phyloP scores from a whole-genome alignment of 2,329 filamentous ascomycete species.

The Pseudogymnoascus sp. region DNA sequence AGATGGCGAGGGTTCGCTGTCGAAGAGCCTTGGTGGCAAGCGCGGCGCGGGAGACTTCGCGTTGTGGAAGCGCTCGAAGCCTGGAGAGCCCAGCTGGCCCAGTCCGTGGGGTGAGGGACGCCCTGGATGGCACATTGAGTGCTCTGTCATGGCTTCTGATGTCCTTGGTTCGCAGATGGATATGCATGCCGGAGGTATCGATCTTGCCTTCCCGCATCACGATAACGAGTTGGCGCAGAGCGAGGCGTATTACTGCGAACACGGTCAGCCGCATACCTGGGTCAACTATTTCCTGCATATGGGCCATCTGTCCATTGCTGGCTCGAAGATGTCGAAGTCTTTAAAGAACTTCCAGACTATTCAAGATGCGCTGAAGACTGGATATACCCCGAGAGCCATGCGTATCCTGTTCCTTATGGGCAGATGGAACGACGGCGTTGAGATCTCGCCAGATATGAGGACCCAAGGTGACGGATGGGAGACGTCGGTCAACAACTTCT shows the following conservation, averaged over 20 bases:
- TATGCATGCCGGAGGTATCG: conserved; percentile 86
- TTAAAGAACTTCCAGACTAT: conserved; percentile 96
- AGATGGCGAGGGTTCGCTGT: conserved; percentile 81
- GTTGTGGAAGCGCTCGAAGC: conserved; percentile 86
- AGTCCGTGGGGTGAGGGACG: conserved; percentile 81
- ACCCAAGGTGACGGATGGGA: conserved; percentile 72
- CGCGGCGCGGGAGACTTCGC: conserved; percentile 77
- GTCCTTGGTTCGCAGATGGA: conserved; percentile 80
- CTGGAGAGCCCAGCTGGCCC: conserved; percentile 83
- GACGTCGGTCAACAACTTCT: conserved; percentile 62
- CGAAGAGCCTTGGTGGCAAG: conserved; percentile 55
- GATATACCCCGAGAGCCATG: conserved; percentile 69
- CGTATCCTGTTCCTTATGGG: conserved; percentile 82
- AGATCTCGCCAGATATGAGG: conserved; percentile 78
- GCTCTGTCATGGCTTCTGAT: conserved; percentile 89
- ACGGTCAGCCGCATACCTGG: conserved; percentile 57
- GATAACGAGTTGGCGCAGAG: conserved; percentile 89
- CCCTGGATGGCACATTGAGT: conserved; percentile 96
- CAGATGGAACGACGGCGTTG: conserved; percentile 82
- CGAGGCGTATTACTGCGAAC: conserved; percentile 60
- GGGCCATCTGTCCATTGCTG: conserved; percentile 82
- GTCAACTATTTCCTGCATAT: conserved; percentile 95
- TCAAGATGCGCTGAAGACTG: conserved; percentile 61
- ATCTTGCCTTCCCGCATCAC: conserved; percentile 85
- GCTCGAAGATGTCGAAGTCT: conserved; percentile 92